These are phyloP conservation scores for Luvunga scandens DNA, from an alignment of 345 rosid species.

Conservation along the genomic window DNA sequence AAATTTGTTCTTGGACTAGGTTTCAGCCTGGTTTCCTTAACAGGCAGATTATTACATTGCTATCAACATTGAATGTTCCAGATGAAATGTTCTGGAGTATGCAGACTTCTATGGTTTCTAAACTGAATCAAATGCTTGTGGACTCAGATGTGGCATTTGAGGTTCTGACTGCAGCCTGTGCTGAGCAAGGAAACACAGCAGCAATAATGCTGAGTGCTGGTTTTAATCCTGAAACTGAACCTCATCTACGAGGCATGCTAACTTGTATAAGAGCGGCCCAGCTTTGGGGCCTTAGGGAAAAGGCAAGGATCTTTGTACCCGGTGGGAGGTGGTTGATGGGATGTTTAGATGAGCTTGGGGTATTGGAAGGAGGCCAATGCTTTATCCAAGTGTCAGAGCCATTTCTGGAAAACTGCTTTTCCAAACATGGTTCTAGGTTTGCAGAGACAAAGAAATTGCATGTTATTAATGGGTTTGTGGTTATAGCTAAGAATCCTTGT, in stretches of 20 bases:
- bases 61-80: conserved; percentile 57
- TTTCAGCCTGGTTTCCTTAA: conserved; percentile 92
- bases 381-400: conserved; percentile 84
- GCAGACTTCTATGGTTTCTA: conserved; percentile 65
- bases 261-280: conserved; percentile 83
- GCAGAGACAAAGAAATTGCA: conserved; percentile 44
- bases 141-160: conserved; percentile 81
- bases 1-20: conserved; percentile 88
- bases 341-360: conserved; percentile 78
- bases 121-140: conserved; percentile 57
- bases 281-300: conserved; percentile 83
- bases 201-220: conserved; percentile 95
- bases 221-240: conserved; percentile 71
- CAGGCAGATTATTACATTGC: conserved; percentile 80
- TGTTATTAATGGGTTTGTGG: conserved; percentile 66
- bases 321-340: conserved; percentile 96
- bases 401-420: conserved; percentile 64
- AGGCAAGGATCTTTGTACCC: conserved; percentile 76
- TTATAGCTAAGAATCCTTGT: conserved; percentile 85
- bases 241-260: conserved; percentile 83
- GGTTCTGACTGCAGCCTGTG: conserved; percentile 72
- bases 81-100: conserved; percentile 73
- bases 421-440: conserved; percentile 75
- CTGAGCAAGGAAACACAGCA: conserved; percentile 70
- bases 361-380: conserved; percentile 86